Percentiles rank a stretch among this genome's conserved stretches.
Conservation (phyloP, 768 basidiomycete species). For the Suillus americanus region DNA sequence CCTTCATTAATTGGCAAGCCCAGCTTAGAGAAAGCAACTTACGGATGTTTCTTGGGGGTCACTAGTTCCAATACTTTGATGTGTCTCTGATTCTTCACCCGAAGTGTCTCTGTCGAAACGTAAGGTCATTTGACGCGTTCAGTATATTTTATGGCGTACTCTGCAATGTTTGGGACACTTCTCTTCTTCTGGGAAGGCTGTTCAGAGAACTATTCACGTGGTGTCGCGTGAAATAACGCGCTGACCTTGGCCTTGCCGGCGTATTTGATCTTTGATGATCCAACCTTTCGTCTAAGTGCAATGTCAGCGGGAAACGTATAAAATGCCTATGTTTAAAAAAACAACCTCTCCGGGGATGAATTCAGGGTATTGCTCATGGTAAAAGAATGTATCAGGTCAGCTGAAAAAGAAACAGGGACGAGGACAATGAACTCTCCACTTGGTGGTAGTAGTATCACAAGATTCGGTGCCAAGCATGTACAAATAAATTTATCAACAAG, state of each 20-base stretch:
- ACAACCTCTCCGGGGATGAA: slow-evolving; percentile 19
- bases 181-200: slow-evolving; percentile 7
- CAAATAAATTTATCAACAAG: slow-evolving; percentile 15
- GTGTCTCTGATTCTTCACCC: slow-evolving; percentile 13
- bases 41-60: slow-evolving; percentile 4
- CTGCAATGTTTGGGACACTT: slow-evolving; percentile 1
- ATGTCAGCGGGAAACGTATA: slow-evolving; percentile 4
- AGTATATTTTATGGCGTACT: slow-evolving; percentile 9
- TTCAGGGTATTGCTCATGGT: slow-evolving; percentile 26
- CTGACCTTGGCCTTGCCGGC: slow-evolving; percentile 16
- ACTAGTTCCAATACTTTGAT: neutral
- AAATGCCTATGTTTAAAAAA: neutral
- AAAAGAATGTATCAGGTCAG: slow-evolving; percentile 29
- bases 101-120: slow-evolving; percentile 1
- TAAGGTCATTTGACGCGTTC: neutral
- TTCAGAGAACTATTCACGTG: slow-evolving; percentile 7
- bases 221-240: slow-evolving; percentile 10
- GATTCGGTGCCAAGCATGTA: slow-evolving; percentile 21
- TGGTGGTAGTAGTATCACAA: neutral
- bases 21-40: too few relatives aligned
- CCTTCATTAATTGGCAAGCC: neutral
- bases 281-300: slow-evolving; percentile 16
- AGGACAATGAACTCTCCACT: slow-evolving; percentile 17
- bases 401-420: slow-evolving; percentile 3
- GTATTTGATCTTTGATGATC: slow-evolving; percentile 11